A percentile compares a stretch with the other conserved stretches of the same genome.
Conservation (phyloP, 495 filamentous ascomycete species). For the Schizothecium vesticola region DNA sequence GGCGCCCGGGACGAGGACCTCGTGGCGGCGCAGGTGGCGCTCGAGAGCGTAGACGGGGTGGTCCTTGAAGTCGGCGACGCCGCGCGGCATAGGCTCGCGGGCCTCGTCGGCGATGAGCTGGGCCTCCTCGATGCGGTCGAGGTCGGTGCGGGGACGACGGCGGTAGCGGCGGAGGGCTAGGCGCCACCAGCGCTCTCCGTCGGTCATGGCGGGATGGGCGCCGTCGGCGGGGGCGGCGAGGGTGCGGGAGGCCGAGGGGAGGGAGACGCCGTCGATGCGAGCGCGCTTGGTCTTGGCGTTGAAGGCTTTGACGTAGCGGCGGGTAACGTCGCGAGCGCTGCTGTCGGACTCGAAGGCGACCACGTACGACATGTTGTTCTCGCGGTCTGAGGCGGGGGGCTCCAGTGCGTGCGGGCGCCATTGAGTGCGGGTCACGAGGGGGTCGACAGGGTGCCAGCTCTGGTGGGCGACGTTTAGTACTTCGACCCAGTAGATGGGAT, state of each 20-base stretch:
- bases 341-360: conserved; percentile 76
- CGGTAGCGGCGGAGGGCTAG: conserved; percentile 56
- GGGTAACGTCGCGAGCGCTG: conserved; percentile 72
- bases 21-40: conserved; percentile 76
- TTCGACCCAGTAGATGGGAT: conserved; percentile 91
- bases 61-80: conserved; percentile 85
- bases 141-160: conserved; percentile 50
- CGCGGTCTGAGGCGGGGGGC: conserved; percentile 65
- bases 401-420: conserved; percentile 68
- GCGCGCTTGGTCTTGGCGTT: conserved; percentile 79
- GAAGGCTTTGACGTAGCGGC: conserved; percentile 72
- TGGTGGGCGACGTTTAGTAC: conserved; percentile 75
- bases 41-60: conserved; percentile 89
- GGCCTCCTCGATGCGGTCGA: conserved; percentile 75
- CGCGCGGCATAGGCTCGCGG: conserved; percentile 81
- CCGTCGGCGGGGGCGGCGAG: background rate
- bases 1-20: conserved; percentile 67
- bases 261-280: conserved; percentile 57
- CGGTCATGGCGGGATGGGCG: background rate
- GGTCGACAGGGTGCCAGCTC: conserved; percentile 88
- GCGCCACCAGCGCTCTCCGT: conserved; percentile 69
- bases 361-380: conserved; percentile 76
- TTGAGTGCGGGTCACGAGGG: conserved; percentile 70
- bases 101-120: conserved; percentile 67
- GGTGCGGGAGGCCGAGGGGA: background rate